Conservation (phyloP, 768 basidiomycete genomes). For the Tricholoma matsutake region DNA sequence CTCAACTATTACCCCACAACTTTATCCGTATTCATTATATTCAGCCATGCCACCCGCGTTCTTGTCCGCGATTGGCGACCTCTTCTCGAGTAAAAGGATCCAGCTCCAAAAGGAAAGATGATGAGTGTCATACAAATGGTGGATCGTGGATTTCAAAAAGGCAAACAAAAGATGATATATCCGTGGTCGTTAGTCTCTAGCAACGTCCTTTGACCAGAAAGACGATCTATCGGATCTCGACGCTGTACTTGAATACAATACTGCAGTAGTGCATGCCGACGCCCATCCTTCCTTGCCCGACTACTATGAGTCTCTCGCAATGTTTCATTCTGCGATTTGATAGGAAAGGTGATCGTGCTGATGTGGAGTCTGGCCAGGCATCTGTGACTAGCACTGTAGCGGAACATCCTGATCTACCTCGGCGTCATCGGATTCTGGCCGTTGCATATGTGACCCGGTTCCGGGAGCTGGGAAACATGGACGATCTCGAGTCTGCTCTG, state of each 20-base stretch:
- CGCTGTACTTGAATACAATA: neutral
- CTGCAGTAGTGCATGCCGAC: neutral
- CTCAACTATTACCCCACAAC: too few species aligned
- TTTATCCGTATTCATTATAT: neutral
- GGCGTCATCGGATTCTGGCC: constrained; percentile 8
- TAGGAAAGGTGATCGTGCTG: neutral
- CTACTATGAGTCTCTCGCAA: neutral
- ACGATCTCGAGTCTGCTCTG: constrained; percentile 4
- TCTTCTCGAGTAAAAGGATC: neutral
- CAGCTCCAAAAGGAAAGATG: neutral
- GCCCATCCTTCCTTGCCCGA: neutral
- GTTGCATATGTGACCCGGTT: neutral
- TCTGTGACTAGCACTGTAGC: neutral
- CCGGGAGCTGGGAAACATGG: neutral
- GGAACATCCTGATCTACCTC: neutral
- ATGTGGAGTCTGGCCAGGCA: neutral
- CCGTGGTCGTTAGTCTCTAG: neutral
- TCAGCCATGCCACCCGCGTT: neutral
- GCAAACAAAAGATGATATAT: too few species aligned
- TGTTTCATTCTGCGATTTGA: neutral
- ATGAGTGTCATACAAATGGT: neutral
- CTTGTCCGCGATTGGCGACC: neutral
- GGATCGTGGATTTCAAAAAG: neutral
- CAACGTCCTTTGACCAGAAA: neutral
- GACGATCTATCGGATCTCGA: neutral